Evolutionary conservation across 305 asterid genomes (phyloP), one percentile per base, ranked within the genome.

Genomic region (Fraxinus velutina): DNA sequence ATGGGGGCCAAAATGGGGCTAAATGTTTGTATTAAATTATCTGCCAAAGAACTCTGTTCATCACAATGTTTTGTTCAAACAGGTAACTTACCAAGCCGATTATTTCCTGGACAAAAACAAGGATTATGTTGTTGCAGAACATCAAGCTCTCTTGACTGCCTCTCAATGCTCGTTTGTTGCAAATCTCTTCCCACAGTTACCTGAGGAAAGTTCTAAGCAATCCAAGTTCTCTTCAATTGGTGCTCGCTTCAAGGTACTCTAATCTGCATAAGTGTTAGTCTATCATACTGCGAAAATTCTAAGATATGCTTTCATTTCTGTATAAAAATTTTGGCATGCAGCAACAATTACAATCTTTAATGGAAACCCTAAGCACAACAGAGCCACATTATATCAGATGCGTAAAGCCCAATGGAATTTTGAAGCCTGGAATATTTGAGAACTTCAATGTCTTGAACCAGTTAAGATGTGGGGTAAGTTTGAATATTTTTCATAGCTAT

Each of bases 311-410:
- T 78, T 76, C 78, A 57, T 33, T 83, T 76, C 68, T 75, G 47
- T 81, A 71, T 9, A 27, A 27, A 52, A 55, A 57, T 84, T 81
- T 84, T 73, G 83, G 87, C 78, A 72, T 83, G 83, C 94, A 96
- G 99, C 98, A 92, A 96, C 98, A 96, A 88, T 82, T 96, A 80
- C 99, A 96, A 85, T 91, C 97, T 17, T 86, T 96, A 84, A 96
- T 96, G 98, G 99, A 94, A 81, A 96, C 92, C 75, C 86, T 94
- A 85, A 96, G 81, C 92, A 91, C 97, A 77, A 96, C 99, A 82
- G 98, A 96, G 83, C 99, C 99, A 74, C 98, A 92, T 85, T 96
- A 96, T 64, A 96, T 96, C 88, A 88, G 99, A 92, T 96, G 99
- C 86, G 95, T 96, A 74, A 96, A 96, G 91, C 99, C 99, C 68